These are phyloP conservation scores for Hibiscus mutabilis DNA, from an alignment of 345 rosid genomes.

Conservation along the genomic window DNA sequence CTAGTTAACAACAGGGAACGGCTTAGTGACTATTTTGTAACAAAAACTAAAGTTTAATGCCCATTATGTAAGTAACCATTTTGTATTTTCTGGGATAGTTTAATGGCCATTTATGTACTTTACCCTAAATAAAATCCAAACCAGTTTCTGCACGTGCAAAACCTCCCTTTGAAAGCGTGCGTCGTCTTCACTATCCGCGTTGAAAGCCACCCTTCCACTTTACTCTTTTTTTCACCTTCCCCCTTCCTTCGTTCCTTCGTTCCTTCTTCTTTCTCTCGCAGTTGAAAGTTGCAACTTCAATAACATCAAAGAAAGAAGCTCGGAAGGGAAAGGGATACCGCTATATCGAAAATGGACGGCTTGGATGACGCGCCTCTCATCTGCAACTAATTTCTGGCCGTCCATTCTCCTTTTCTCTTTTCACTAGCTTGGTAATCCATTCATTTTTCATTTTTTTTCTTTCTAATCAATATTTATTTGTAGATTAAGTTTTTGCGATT, in stretches of 20 bases:
- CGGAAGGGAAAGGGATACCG: neutral
- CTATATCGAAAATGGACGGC: conserved; percentile 11
- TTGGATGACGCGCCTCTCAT: conserved; percentile 15
- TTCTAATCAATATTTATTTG: neutral
- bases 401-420: conserved; percentile 1
- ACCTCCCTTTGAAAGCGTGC: neutral
- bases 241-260: too few species aligned
- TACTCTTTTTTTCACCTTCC: neutral
- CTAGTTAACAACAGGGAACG: too few species aligned
- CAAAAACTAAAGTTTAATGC: too few species aligned
- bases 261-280: neutral
- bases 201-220: neutral
- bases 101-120: too few species aligned
- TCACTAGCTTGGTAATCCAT: conserved; percentile 17
- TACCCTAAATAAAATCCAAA: neutral
- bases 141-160: conserved; percentile 14
- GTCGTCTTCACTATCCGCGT: conserved; percentile 4
- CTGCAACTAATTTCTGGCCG: conserved; percentile 14
- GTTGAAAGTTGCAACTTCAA: neutral
- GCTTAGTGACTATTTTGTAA: too few species aligned
- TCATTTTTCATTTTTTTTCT: neutral
- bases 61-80: too few species aligned
- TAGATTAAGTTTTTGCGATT: neutral
- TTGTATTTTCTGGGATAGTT: too few species aligned
- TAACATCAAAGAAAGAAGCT: neutral